Percentiles rank a stretch among this genome's conserved stretches.
Conservation (phyloP, 768 basidiomycete species). For the Mrakia gelida region DNA sequence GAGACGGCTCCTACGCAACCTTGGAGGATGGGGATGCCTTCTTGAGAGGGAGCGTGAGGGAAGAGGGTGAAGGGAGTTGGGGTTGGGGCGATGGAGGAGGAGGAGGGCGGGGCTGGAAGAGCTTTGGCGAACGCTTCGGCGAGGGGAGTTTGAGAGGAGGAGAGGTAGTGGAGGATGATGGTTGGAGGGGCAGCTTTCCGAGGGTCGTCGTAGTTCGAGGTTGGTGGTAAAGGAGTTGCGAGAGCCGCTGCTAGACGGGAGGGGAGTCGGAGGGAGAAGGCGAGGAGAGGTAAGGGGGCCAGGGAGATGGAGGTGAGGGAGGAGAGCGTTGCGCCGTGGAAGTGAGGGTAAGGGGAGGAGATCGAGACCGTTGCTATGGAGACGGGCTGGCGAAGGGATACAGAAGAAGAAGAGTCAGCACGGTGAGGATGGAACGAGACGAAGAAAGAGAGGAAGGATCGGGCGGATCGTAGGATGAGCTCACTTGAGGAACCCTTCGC, state of each 20-base stretch:
- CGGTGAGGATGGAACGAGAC: no score
- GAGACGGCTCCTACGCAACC: constrained; percentile 65
- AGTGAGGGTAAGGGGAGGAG: constrained; percentile 40
- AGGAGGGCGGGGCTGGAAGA: constrained; percentile 63
- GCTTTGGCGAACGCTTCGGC: constrained; percentile 71
- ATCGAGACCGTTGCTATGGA: constrained; percentile 31
- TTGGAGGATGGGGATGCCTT: constrained; percentile 59
- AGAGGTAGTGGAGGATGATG: constrained; percentile 77
- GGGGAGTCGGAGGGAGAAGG: constrained; percentile 84
- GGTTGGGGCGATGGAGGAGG: constrained; percentile 29
- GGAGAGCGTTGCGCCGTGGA: constrained; percentile 88
- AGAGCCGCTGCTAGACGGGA: constrained; percentile 67
- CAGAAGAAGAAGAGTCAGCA: background rate
- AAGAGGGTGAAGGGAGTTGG: constrained; percentile 33
- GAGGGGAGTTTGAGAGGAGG: constrained; percentile 58
- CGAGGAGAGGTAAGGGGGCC: constrained; percentile 78
- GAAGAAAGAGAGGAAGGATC: background rate
- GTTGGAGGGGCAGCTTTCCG: constrained; percentile 36
- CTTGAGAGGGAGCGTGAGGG: constrained; percentile 45
- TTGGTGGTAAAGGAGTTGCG: background rate
- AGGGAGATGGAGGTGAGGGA: constrained; percentile 89
- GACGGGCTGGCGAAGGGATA: constrained; percentile 19
- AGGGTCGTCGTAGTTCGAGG: background rate
- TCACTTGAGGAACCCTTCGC: constrained; percentile 32
- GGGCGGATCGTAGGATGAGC: background rate